Base-by-base conservation (phyloP, 1,284 basidiomycete genomes). In the Apiotrichum akiyoshidainum region DNA sequence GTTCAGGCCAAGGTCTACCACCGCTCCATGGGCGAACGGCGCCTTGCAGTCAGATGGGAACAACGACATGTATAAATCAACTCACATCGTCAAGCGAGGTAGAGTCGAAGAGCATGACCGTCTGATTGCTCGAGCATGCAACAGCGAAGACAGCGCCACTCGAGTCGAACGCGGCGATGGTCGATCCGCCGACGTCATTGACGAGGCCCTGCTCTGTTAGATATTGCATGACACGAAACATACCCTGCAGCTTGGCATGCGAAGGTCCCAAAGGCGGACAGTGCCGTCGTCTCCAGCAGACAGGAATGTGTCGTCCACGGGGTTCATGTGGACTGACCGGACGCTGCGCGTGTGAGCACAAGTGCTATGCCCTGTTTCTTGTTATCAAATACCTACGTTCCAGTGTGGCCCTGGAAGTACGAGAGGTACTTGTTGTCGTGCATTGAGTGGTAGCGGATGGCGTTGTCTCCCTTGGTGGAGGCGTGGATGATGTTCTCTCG, bases 361-460 rank as follows among this genome's bases (percentile, higher is more conserved):
- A 34, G 16, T 14, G 9, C 16, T 12, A 2, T 6, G 16, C 12
- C 34, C 26, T 6, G 2, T 10, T 14, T 39, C 13, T 4, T 37
- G 14, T 6, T 37, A 35, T 37, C 12, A 21, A 13, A 8, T n/a
- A 66, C 80, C 57, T 22, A 82, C 81, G 69, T 84, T 50, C 83
- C 87, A 67, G 87, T 92, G 79, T 99, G 96, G 0, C 96, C 96
- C 68, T 87, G 88, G 81, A 95, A 98, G 79, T 99, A 99, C 65
- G 90, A 86, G 35, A 97, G 79, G 73, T 94, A 99, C 75, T 88
- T 91, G 82, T 97, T 97, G 82, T 96, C 92, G 77, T 97, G 91
- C 58, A 97, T 76, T 2, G 90, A 92, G 68, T 96, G 92, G 75
- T 98, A 97, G 26, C 96, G 87, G 61, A 99, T 85, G 1, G 90